phyloP scores from a whole-genome alignment of 2,329 filamentous ascomycete genomes.

The Exutisphaerella laricina region DNA sequence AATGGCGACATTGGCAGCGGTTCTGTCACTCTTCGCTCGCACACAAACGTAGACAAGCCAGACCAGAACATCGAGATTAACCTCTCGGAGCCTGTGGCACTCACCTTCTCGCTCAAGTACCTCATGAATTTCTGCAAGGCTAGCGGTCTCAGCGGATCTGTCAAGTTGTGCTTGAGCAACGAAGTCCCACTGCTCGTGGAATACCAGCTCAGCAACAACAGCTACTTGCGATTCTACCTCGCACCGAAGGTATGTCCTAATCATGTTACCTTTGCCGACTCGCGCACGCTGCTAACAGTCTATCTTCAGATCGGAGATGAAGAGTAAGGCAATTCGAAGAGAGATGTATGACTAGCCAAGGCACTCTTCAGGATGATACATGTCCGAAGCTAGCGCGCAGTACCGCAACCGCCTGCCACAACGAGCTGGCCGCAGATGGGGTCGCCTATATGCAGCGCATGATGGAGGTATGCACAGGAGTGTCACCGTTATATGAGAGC shows the following conservation, averaged over 20 bases:
- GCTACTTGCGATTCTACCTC: constrained; percentile 93
- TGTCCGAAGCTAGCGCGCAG: no score
- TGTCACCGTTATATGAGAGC: no score
- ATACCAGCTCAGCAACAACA: constrained; percentile 74
- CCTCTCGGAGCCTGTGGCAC: constrained; percentile 82
- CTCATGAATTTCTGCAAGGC: constrained; percentile 99
- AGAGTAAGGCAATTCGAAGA: constrained; percentile 41
- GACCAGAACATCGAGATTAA: constrained; percentile 81
- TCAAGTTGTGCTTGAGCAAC: constrained; percentile 90
- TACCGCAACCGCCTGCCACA: no score
- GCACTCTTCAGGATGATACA: no score
- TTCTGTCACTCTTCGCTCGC: constrained; percentile 82
- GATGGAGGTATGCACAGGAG: no score
- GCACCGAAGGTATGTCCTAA: constrained; percentile 75
- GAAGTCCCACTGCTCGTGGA: constrained; percentile 96
- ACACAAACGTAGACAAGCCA: constrained; percentile 84
- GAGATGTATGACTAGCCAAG: no score
- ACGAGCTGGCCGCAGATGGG: constrained; percentile 4
- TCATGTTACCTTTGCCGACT: constrained; percentile 5
- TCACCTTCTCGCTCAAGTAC: constrained; percentile 99
- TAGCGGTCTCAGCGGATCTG: constrained; percentile 69
- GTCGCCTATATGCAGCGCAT: no score
- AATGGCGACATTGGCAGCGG: constrained; percentile 94
- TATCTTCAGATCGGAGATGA: constrained; percentile 62
- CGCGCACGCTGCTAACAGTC: not conserved